Percentiles rank a stretch among this genome's conserved stretches.
Evolutionary conservation across 2,329 filamentous ascomycete species (phyloP).

Genomic region (Aureobasidium lini): DNA sequence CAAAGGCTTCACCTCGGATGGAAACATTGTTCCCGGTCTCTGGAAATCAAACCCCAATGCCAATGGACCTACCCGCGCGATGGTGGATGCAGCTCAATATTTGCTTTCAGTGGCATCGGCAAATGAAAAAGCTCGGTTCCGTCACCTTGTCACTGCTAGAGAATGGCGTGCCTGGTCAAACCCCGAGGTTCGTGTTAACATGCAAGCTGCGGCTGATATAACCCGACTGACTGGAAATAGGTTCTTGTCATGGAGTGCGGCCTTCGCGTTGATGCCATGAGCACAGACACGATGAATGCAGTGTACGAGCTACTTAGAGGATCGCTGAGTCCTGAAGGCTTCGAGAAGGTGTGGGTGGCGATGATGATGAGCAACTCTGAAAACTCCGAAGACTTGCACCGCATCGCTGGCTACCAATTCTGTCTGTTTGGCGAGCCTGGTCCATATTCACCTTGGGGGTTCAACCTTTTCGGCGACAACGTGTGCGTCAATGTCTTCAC

Average conservation of each 20-base stretch:
- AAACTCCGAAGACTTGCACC: constrained; percentile 37
- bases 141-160: constrained; percentile 58
- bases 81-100: constrained; percentile 42
- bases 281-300: constrained; percentile 35
- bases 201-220: neutral
- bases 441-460: constrained; percentile 56
- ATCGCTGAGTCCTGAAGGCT: constrained; percentile 60
- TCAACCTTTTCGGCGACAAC: constrained; percentile 70
- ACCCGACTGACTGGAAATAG: constrained; percentile 8
- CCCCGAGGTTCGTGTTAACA: constrained; percentile 42
- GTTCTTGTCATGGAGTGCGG: constrained; percentile 60
- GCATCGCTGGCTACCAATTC: constrained; percentile 54
- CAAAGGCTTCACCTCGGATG: constrained; percentile 61
- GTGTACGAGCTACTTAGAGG: constrained; percentile 49
- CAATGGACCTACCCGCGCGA: constrained; percentile 43
- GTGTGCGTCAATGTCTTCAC: constrained; percentile 65
- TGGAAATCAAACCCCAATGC: constrained; percentile 18
- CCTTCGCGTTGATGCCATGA: constrained; percentile 59
- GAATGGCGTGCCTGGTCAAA: constrained; percentile 66
- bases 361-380: constrained; percentile 62
- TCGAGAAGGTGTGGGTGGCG: constrained; percentile 57
- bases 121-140: constrained; percentile 42
- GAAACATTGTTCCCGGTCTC: constrained; percentile 30
- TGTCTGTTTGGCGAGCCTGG: constrained; percentile 59
- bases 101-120: constrained; percentile 33